Base-by-base conservation (phyloP, 805 yeast species). In the Teunomyces gatunensis region DNA sequence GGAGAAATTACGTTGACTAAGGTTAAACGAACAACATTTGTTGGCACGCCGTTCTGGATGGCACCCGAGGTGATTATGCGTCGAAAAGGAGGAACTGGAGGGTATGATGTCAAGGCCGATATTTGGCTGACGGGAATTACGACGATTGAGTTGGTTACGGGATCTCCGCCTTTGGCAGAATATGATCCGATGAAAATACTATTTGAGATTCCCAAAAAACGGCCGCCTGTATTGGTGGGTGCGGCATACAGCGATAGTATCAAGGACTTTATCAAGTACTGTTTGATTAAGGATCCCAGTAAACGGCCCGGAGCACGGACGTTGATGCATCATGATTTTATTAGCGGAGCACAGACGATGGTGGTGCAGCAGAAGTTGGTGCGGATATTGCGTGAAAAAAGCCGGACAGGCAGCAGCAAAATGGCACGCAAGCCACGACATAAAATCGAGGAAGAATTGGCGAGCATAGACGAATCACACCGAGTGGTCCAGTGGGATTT, bases 11-110 rank as follows among this genome's bases (percentile, higher is more conserved):
- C 84, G 17, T 67, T 73, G 39, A 76, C 85, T 1, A 65, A 64
- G 45, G 65, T 71, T 18, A 74, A 74, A 50, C 78, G 84, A 53
- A 80, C 79, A 47, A 88, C 97, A 0, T 85, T 91, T 74, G 96
- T 90, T 45, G 98, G 98, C 1, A 90, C 97, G 0, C 97, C 97
- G 11, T 89, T 81, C 65, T 91, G 97, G 97, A 91, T 92, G 98
- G 99, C 99, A 0, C 99, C 99, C 0, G 99, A 94, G 63, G 87
- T 92, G n/a, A 86, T 94, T 39, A 63, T 73, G 4, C 63, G 77
- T 45, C 39, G 46, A 4, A 44, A 39, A 27, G 44, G 39, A 1
- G 43, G 45, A 12, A 43, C 43, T 5, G 63, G 68, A 7, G 96
- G 94, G 0, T 90, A 94, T 64, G 78, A 87, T 59, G 87, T 84